Conservation (phyloP, 371 early-diverging fungal genomes). For the Mucor plumbeus region DNA sequence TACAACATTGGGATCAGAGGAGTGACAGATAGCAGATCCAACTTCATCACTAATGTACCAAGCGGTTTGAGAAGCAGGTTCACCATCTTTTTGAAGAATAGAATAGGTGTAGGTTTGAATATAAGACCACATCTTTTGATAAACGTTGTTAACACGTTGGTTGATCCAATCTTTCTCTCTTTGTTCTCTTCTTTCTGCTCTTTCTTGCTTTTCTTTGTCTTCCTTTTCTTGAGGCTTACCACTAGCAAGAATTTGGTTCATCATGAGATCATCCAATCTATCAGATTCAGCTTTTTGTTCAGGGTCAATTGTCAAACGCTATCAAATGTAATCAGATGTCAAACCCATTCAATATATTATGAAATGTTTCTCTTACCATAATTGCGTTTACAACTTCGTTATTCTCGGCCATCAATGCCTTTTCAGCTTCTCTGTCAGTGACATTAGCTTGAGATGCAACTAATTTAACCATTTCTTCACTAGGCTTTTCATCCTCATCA, state of each 20-base stretch:
- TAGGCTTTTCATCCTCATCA: conserved; percentile 37
- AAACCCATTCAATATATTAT: neutral
- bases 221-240: conserved; percentile 55
- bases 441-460: conserved; percentile 71
- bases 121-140: conserved; percentile 61
- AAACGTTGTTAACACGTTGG: conserved; percentile 33
- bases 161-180: conserved; percentile 34
- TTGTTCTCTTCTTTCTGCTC: conserved; percentile 34
- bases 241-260: conserved; percentile 47
- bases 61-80: conserved; percentile 60
- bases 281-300: conserved; percentile 48
- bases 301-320: conserved; percentile 47
- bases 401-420: conserved; percentile 61
- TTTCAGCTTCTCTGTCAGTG: conserved; percentile 55
- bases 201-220: conserved; percentile 42
- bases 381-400: conserved; percentile 73
- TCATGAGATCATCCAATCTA: conserved; percentile 47
- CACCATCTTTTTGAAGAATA: conserved; percentile 58
- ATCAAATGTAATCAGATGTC: neutral
- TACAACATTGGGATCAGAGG: conserved; percentile 57
- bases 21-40: conserved; percentile 63
- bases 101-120: conserved; percentile 63
- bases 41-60: conserved; percentile 66
- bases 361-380: conserved; percentile 44
- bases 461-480: conserved; percentile 47